A percentile compares a stretch with the other conserved stretches of the same genome.
phyloP scores from a whole-genome alignment of 2,329 filamentous ascomycete species.

The Fusarium armeniacum region DNA sequence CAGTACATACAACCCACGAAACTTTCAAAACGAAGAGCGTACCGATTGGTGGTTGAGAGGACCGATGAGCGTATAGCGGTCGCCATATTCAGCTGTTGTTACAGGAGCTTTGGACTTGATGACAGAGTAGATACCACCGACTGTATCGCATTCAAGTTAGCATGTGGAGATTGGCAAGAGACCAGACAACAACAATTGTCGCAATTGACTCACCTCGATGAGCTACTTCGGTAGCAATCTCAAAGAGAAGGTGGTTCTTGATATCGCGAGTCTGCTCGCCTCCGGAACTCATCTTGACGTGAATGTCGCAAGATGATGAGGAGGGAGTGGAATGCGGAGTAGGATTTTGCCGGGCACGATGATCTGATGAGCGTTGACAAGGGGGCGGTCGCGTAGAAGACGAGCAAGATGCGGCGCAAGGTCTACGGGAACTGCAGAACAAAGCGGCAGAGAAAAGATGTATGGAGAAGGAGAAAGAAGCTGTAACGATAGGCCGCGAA shows the following conservation, averaged over 20 bases:
- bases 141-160: constrained; percentile 61
- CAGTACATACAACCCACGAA: constrained; percentile 10
- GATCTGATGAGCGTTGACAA: constrained; percentile 41
- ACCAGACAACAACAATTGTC: constrained; percentile 25
- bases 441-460: constrained; percentile 22
- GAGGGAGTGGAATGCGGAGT: constrained; percentile 24
- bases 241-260: constrained; percentile 95
- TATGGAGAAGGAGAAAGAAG: constrained; percentile 42
- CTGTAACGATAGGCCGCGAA: constrained; percentile 43
- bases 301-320: constrained; percentile 23
- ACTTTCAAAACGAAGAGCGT: constrained; percentile 54
- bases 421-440: constrained; percentile 19
- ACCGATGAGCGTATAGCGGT: constrained; percentile 94
- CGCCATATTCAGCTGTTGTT: constrained; percentile 98
- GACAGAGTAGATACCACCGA: constrained; percentile 98
- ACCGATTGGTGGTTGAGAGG: constrained; percentile 93
- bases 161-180: constrained; percentile 21
- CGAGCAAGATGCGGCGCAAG: constrained; percentile 17
- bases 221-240: constrained; percentile 96
- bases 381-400: constrained; percentile 29
- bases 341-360: constrained; percentile 30
- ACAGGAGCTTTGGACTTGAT: constrained; percentile 99
- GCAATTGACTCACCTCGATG: constrained; percentile 79
- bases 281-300: constrained; percentile 62
- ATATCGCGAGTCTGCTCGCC: constrained; percentile 75